These are phyloP conservation scores for Golubevia sp. DNA, from an alignment of 1,284 basidiomycete species.

Conservation along the genomic window DNA sequence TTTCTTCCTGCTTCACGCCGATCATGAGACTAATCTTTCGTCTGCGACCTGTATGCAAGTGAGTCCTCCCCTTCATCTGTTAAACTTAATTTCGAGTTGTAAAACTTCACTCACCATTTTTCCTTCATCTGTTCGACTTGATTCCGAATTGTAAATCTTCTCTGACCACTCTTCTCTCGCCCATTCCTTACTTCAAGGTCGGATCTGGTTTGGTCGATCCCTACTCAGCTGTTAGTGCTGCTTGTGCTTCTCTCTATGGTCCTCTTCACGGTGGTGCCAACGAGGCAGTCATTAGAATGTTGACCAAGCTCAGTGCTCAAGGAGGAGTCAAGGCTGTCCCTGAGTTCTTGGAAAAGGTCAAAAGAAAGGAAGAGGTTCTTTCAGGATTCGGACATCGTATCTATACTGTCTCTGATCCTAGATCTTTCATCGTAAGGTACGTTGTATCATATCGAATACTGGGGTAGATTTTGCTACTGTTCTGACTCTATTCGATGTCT, in stretches of 20 bases:
- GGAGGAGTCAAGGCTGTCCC: conserved; percentile 64
- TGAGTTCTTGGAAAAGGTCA: conserved; percentile 79
- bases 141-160: too few relatives aligned
- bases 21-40: conserved; percentile 76
- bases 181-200: conserved; percentile 74
- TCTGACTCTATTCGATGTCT: too few relatives aligned
- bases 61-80: neutral
- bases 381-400: conserved; percentile 80
- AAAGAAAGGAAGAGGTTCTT: conserved; percentile 79
- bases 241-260: conserved; percentile 63
- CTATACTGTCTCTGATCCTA: conserved; percentile 69
- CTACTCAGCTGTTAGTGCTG: conserved; percentile 71
- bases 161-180: too few relatives aligned
- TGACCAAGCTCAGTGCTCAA: neutral
- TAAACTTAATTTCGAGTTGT: too few relatives aligned
- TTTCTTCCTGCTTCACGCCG: conserved; percentile 82
- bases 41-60: conserved; percentile 71
- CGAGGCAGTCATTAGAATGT: conserved; percentile 85
- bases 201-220: conserved; percentile 85
- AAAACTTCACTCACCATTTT: neutral
- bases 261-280: conserved; percentile 77
- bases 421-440: conserved; percentile 84
- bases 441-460: too few relatives aligned
- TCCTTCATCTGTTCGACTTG: neutral
- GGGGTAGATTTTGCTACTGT: too few relatives aligned